phyloP scores from a whole-genome alignment of 2,329 filamentous ascomycete species.

The Beauveria medogensis region DNA sequence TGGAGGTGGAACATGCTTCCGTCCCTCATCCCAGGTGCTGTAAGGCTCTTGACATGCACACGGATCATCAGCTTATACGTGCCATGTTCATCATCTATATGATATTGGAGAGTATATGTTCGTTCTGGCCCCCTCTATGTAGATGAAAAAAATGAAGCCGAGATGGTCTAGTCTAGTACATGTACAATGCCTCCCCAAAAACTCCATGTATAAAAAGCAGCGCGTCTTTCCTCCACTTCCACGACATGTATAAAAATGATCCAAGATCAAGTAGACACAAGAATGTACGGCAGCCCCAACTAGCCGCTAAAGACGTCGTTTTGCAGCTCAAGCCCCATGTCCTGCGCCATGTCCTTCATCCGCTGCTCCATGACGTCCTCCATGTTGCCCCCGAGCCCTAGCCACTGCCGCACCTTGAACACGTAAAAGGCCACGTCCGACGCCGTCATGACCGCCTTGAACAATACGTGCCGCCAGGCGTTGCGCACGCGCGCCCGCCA shows the following conservation, averaged over 20 bases:
- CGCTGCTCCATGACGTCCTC: constrained; percentile 86
- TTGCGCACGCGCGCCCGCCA: constrained; percentile 56
- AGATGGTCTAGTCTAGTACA: constrained; percentile 10
- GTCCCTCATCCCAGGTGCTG: background rate
- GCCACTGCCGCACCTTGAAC: constrained; percentile 65
- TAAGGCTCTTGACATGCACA: background rate
- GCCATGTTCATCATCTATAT: background rate
- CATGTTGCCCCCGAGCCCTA: constrained; percentile 76
- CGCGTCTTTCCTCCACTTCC: background rate
- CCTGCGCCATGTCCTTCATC: constrained; percentile 82
- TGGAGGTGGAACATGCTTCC: background rate
- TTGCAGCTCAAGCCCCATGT: constrained; percentile 85
- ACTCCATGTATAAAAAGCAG: background rate
- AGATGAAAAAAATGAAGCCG: background rate
- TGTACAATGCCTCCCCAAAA: background rate
- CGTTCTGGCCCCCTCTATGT: background rate
- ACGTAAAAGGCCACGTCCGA: constrained; percentile 81
- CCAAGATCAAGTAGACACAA: background rate
- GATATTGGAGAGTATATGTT: background rate
- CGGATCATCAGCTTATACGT: background rate
- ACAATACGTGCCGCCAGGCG: constrained; percentile 71
- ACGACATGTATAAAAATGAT: too few species aligned
- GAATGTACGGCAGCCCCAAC: background rate
- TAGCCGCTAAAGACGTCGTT: constrained; percentile 83
- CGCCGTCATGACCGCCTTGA: constrained; percentile 65